Conservation (phyloP, 2,329 filamentous ascomycete genomes). For the Simplicillium sp. region DNA sequence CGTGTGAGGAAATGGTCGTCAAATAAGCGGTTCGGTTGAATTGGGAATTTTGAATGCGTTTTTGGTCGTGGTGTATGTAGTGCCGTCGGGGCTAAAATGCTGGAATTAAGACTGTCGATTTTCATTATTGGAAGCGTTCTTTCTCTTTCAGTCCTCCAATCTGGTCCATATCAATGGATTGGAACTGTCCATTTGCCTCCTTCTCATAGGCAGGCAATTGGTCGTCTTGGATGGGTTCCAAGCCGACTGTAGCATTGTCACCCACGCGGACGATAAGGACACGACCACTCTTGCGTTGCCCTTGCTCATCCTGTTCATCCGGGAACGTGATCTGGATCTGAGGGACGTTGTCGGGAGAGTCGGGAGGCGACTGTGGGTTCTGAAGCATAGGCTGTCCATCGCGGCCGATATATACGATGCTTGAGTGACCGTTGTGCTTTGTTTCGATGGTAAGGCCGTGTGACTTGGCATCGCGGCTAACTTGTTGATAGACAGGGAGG, state of each 20-base stretch:
- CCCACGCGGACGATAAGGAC: conserved; percentile 89
- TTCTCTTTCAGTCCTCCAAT: conserved; percentile 95
- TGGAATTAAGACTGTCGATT: neutral
- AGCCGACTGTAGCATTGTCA: conserved; percentile 72
- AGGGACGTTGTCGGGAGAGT: conserved; percentile 74
- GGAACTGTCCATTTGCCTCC: conserved; percentile 69
- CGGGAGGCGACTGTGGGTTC: conserved; percentile 64
- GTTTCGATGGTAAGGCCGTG: conserved; percentile 50
- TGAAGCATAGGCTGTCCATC: conserved; percentile 67
- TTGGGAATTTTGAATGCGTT: conserved; percentile 4
- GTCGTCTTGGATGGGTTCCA: conserved; percentile 77
- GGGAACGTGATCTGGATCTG: conserved; percentile 98
- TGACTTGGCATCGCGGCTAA: conserved; percentile 40
- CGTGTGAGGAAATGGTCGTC: conserved; percentile 7
- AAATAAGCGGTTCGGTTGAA: conserved; percentile 5
- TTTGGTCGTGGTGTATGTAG: too few species aligned
- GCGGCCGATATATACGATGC: conserved; percentile 69
- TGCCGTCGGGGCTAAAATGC: conserved; percentile 1
- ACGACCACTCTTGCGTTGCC: conserved; percentile 72
- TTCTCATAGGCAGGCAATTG: conserved; percentile 83
- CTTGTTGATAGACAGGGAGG: conserved; percentile 63
- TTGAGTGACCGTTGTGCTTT: conserved; percentile 46
- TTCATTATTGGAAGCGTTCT: conserved; percentile 29
- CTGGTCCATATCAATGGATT: conserved; percentile 87
- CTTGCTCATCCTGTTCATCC: conserved; percentile 81